phyloP scores from a whole-genome alignment of 371 early-diverging fungal species.

The Mucor sp. region DNA sequence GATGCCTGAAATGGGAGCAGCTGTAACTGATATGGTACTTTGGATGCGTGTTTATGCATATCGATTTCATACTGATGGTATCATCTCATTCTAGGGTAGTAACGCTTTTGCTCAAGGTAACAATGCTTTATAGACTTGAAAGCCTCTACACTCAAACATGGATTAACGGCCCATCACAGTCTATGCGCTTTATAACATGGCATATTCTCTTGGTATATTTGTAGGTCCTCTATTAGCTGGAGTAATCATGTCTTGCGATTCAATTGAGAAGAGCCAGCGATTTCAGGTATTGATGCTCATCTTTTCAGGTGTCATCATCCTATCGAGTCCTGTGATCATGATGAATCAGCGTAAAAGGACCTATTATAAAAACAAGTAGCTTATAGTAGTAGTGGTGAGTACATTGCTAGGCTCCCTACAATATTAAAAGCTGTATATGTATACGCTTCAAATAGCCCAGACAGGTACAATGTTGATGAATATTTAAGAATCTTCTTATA shows the following conservation, averaged over 20 bases:
- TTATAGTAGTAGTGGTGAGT: background rate
- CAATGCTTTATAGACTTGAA: background rate
- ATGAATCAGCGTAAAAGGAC: background rate
- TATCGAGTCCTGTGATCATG: background rate
- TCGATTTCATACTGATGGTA: background rate
- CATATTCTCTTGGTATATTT: slow-evolving; percentile 40
- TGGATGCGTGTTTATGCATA: slow-evolving; percentile 9
- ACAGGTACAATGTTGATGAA: no score
- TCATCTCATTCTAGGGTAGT: background rate
- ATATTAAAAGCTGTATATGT: no score
- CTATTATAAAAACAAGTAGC: background rate
- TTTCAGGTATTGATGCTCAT: slow-evolving; percentile 13
- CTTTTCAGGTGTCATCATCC: background rate
- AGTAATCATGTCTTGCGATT: background rate
- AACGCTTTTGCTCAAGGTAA: slow-evolving; percentile 14
- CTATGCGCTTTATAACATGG: slow-evolving; percentile 33
- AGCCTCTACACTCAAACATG: no score
- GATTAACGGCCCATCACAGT: slow-evolving; percentile 3
- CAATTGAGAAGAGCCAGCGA: background rate
- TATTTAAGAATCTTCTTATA: no score
- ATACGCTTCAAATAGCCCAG: no score
- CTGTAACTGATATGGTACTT: slow-evolving; percentile 35
- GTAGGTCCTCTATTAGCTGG: slow-evolving; percentile 43
- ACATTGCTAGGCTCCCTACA: no score
- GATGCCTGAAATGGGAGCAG: slow-evolving; percentile 42